These are phyloP conservation scores for Naumovozyma dairenensis DNA, from an alignment of 805 yeast species.

Conservation along the genomic window DNA sequence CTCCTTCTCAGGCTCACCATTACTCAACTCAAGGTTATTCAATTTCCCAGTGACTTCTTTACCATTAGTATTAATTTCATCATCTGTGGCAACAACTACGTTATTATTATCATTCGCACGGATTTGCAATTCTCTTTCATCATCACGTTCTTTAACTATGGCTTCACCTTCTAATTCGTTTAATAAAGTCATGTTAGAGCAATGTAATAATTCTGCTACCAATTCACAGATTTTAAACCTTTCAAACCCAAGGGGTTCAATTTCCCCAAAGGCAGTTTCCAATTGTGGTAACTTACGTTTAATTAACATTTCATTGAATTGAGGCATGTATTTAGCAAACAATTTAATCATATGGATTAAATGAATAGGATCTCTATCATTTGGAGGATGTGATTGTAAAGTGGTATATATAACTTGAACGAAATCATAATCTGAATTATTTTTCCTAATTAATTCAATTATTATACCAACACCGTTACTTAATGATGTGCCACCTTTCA, in stretches of 20 bases:
- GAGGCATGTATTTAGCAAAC: slow-evolving; percentile 63
- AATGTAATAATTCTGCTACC: slow-evolving; percentile 86
- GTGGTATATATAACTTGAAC: slow-evolving; percentile 77
- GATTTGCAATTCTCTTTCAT: slow-evolving; percentile 40
- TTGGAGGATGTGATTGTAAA: slow-evolving; percentile 83
- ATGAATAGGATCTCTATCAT: slow-evolving; percentile 83
- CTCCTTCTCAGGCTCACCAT: neutral
- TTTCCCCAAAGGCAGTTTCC: slow-evolving; percentile 38
- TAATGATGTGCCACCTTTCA: slow-evolving; percentile 74
- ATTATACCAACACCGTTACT: slow-evolving; percentile 90
- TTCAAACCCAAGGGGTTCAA: slow-evolving; percentile 84
- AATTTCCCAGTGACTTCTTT: slow-evolving; percentile 1
- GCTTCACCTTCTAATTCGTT: slow-evolving; percentile 68
- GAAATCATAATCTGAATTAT: slow-evolving; percentile 88
- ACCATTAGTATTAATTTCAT: neutral
- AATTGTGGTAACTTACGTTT: slow-evolving; percentile 26
- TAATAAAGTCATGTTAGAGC: slow-evolving; percentile 90
- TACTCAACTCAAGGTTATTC: neutral
- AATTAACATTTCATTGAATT: slow-evolving; percentile 52
- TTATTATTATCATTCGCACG: neutral
- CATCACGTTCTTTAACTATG: slow-evolving; percentile 61
- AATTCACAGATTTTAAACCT: slow-evolving; percentile 86
- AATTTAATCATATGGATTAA: slow-evolving; percentile 73
- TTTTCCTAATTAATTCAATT: slow-evolving; percentile 87
- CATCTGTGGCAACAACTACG: slow-evolving; percentile 2